A percentile compares a stretch with the other conserved stretches of the same genome.
Conservation (phyloP, 129 eudicot species). For the Cynara cardunculus region DNA sequence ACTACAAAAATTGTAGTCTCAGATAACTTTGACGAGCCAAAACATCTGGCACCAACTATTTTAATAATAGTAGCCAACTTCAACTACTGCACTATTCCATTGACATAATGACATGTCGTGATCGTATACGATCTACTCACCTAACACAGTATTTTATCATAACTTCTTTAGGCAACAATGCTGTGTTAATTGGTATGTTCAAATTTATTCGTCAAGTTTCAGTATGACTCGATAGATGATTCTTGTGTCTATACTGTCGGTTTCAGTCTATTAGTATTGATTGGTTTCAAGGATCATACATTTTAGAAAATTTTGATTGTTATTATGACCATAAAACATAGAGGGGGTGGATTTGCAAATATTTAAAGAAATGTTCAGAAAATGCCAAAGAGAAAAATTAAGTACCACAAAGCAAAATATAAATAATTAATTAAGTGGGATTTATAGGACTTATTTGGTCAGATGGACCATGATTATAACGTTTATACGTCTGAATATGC, state of each 20-base stretch:
- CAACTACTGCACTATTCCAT: slow-evolving; percentile 10
- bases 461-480: slow-evolving; percentile 12
- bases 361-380: neutral
- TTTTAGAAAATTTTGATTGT: neutral
- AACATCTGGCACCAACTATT: neutral
- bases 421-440: neutral
- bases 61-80: neutral
- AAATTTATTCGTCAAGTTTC: neutral
- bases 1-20: neutral
- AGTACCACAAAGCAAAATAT: neutral
- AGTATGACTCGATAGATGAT: neutral
- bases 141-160: neutral
- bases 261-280: neutral
- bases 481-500: slow-evolving; percentile 15
- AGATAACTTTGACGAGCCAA: slow-evolving; percentile 17
- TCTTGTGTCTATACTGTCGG: neutral
- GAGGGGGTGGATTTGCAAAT: neutral
- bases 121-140: neutral
- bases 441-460: neutral
- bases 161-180: neutral
- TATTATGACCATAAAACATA: neutral
- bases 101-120: slow-evolving; percentile 29
- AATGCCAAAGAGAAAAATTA: neutral
- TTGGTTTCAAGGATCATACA: neutral
- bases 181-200: neutral